Conservation (phyloP, 108 stramenopile species). For the Discostella stelligeroides region DNA sequence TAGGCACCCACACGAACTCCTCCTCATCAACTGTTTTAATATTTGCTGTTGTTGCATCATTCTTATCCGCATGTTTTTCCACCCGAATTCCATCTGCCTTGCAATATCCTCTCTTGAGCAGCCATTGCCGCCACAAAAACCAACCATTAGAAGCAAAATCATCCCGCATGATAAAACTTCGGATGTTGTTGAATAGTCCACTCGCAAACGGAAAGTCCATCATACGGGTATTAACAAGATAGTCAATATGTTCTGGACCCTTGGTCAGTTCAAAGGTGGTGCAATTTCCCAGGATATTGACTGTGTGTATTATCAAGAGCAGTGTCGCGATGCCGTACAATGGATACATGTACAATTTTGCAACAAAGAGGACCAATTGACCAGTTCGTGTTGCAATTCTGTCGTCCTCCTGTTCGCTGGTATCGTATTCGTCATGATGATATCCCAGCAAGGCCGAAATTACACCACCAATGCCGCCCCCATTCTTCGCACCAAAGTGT, state of each 20-base stretch:
- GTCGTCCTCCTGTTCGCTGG: neutral
- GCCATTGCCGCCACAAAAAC: too few species aligned
- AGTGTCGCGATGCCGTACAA: slow-evolving; percentile 35
- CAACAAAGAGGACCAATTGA: slow-evolving; percentile 20
- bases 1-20: slow-evolving; percentile 61
- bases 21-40: too few species aligned
- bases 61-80: too few species aligned
- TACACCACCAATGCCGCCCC: slow-evolving; percentile 17
- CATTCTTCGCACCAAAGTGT: too few species aligned
- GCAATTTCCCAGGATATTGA: slow-evolving; percentile 54
- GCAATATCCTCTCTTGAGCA: too few species aligned
- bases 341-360: slow-evolving; percentile 61
- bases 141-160: too few species aligned
- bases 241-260: slow-evolving; percentile 61
- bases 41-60: too few species aligned
- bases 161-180: slow-evolving; percentile 52
- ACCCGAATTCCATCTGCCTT: too few species aligned
- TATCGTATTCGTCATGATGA: too few species aligned
- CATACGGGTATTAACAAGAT: slow-evolving; percentile 58
- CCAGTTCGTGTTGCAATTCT: slow-evolving; percentile 7
- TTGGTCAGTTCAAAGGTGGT: slow-evolving; percentile 74
- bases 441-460: slow-evolving; percentile 3
- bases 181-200: slow-evolving; percentile 53
- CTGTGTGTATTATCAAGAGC: slow-evolving; percentile 52
- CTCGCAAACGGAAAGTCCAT: slow-evolving; percentile 66